Percentiles rank a stretch among this genome's conserved stretches.
phyloP scores from a whole-genome alignment of 495 filamentous ascomycete species.

The Stereocaulon alpinum region DNA sequence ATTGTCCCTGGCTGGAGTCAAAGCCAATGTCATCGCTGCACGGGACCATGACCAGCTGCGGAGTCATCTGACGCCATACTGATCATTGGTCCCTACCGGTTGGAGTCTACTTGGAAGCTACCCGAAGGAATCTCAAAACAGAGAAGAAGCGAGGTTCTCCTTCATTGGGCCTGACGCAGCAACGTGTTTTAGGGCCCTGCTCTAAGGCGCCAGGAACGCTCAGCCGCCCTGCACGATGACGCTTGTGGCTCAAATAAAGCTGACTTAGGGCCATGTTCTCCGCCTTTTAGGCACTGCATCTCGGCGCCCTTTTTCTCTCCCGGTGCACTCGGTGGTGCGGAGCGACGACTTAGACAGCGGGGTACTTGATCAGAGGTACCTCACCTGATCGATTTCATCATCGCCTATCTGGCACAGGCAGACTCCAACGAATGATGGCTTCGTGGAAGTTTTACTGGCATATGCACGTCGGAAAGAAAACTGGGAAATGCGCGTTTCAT shows the following conservation, averaged over 20 bases:
- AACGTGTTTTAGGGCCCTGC: not conserved
- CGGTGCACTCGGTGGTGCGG: not conserved
- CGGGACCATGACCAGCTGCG: not conserved
- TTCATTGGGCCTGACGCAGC: constrained; percentile 1
- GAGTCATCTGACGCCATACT: not conserved
- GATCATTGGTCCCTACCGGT: not conserved
- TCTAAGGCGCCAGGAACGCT: not conserved
- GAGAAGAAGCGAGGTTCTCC: not conserved
- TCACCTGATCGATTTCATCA: constrained; percentile 4
- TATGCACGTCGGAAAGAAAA: not conserved
- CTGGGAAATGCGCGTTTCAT: not conserved
- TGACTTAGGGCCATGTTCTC: not conserved
- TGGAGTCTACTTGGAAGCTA: not conserved
- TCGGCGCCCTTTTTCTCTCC: not conserved
- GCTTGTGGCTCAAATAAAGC: not conserved
- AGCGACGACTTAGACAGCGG: not conserved
- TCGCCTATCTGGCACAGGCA: not conserved
- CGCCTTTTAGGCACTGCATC: not conserved
- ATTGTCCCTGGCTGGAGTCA: not conserved
- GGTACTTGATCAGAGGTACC: not conserved
- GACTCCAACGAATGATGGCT: not conserved
- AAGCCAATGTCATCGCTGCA: not conserved
- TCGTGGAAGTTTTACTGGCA: not conserved
- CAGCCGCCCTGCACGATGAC: constrained; percentile 2
- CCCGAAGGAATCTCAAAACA: not conserved